Percentiles rank a stretch among this genome's conserved stretches.
These are phyloP conservation scores for Hypholoma fasciculare DNA, from an alignment of 768 basidiomycete genomes.

Conservation along the genomic window DNA sequence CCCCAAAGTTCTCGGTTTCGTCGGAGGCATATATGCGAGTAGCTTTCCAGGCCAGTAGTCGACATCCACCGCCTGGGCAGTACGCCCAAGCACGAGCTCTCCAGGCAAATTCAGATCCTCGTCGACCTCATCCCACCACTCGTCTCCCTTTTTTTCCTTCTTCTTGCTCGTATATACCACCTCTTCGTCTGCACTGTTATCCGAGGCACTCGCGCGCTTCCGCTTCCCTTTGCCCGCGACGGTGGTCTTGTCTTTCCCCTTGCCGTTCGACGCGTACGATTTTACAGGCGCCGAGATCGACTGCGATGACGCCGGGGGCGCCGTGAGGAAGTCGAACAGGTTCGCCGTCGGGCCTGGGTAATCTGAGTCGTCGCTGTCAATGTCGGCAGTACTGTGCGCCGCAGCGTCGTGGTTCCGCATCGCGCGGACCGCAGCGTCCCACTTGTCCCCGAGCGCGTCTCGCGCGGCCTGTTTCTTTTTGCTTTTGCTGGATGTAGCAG, in stretches of 20 bases:
- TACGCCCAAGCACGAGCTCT: conserved; percentile 61
- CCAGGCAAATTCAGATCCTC: conserved; percentile 60
- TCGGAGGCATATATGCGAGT: conserved; percentile 48
- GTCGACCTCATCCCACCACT: conserved; percentile 42
- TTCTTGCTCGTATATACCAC: conserved; percentile 5
- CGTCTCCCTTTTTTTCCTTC: conserved; percentile 13
- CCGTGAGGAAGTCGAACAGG: conserved; percentile 5
- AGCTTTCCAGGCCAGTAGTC: conserved; percentile 72
- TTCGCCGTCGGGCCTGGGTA: conserved; percentile 35
- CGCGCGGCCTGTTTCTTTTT: conserved; percentile 30
- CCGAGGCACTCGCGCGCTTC: conserved; percentile 17
- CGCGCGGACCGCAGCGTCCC: conserved; percentile 48
- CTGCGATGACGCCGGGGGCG: conserved; percentile 6
- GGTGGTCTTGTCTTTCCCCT: not conserved
- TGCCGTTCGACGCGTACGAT: not conserved
- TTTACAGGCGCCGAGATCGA: not conserved
- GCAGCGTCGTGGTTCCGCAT: conserved; percentile 34
- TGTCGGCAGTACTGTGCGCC: conserved; percentile 34
- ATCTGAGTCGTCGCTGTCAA: conserved; percentile 41
- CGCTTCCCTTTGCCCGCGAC: conserved; percentile 19
- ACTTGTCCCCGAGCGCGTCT: conserved; percentile 33
- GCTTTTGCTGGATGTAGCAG: conserved; percentile 41
- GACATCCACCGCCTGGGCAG: conserved; percentile 25
- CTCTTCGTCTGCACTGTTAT: conserved; percentile 7
- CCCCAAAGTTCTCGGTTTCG: conserved; percentile 32